Base-by-base conservation (phyloP, 1,284 basidiomycete species). In the Sanghuangporus sanghuang region DNA sequence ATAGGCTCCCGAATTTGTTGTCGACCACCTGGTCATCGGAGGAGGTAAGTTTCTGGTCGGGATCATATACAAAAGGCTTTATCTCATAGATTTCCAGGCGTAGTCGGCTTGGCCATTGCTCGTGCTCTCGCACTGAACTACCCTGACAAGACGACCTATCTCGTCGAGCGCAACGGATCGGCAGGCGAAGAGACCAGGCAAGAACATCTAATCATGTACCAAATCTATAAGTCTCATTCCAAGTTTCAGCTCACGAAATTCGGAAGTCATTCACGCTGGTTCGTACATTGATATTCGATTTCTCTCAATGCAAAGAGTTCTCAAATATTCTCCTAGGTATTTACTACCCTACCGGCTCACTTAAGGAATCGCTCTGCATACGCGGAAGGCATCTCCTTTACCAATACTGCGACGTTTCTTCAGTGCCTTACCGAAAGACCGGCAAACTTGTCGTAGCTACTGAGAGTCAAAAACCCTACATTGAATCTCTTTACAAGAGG, bases 251-350 rank as follows among this genome's bases (percentile, higher is more conserved):
- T 95, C 95, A 44, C 87, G 96, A 21, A 98, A 98, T 73, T 96
- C 94, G 1, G 96, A 98, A 72, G 96, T 99, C 14, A 91, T 98
- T 50, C 96, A 98, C 76, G 93, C 93, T 66, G 93, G 92, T 86
- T 70, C 62, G 72, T 68, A 42, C n/a, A 12, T n/a, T 7, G 40
- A n/a, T 18, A n/a, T n/a, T 46, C 50, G 16, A 46, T 53, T 18
- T 35, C 14, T 42, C 42, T 58, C 53, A 35, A 21, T 55, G 38
- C 14, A 36, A 46, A 42, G 3, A 58, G 46, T 32, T 39, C 38
- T 35, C 39, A n/a, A 9, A n/a, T 32, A 21, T 49, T 38, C 16
- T n/a, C 55, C 48, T 61, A 90, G 89, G 89, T 11, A 76, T 92
- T 1, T 91, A 92, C 69, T 98, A 98, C 72, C 96, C 96, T 0